Evolutionary conservation across 768 basidiomycete genomes (phyloP), one percentile per base, ranked within the genome.

Genomic region (Mycena rebaudengoi): DNA sequence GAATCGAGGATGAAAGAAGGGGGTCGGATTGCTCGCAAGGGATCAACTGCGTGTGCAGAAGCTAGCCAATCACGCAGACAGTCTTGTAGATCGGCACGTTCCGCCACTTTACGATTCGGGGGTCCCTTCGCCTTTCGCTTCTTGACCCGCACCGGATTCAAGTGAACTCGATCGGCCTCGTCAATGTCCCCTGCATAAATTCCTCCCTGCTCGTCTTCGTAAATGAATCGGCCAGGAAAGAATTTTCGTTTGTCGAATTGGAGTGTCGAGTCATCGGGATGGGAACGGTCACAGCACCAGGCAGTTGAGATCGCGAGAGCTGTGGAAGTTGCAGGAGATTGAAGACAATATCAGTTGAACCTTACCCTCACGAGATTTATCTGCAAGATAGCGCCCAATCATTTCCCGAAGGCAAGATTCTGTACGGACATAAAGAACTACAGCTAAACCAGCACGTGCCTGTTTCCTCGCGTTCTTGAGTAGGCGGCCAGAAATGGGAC

Each of bases 1-100:
- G 32, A 1, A 18, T 62, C 64, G 3, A 75, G 68, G 26, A 75
- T 73, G 32, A 71, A 61, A 13, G 72, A 57, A 2, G 62, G 48
- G 3, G 68, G 58, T 6, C 67, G 65, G 43, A 63, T 35, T 0
- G 49, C 23, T 11, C 50, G 43, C 16, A 60, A 51, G 0, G 45
- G 32, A 48, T 72, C 62, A 20, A 41, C 12, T 4, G 44, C 21
- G 29, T 60, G 37, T 18, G 69, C 48, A 1, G 29, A 11, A 11
- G 64, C 25, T 4, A 73, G 32, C 73, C 73, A 75, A 23, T 37
- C 18, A 12, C 63, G 51, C 2, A 74, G 45, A n/a, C 20, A 35
- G 4, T 45, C 16, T 8, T 74, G 66, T 1, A 74, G 65, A 1
- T 14, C 21, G 0, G 11, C 16, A 7, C 70, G 62, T n/a, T 73